These are phyloP conservation scores for Takashimella koratensis DNA, from an alignment of 1,284 basidiomycete genomes.

Conservation along the genomic window DNA sequence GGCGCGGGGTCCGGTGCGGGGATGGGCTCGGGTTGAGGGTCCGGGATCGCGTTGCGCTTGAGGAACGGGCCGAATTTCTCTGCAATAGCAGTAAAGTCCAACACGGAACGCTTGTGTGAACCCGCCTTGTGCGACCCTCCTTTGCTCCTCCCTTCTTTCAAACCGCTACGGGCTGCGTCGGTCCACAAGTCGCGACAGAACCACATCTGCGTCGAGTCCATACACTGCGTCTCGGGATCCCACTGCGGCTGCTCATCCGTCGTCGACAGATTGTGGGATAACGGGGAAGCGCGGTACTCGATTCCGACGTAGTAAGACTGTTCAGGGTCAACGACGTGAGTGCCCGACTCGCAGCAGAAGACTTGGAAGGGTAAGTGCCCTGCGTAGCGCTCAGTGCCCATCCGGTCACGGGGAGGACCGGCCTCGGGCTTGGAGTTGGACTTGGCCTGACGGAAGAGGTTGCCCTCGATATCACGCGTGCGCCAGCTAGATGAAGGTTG, in stretches of 20 bases:
- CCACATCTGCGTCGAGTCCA: conserved; percentile 91
- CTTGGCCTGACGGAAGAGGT: conserved; percentile 91
- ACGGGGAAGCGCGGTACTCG: conserved; percentile 69
- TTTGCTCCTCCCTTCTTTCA: conserved; percentile 48
- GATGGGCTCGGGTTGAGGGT: not conserved
- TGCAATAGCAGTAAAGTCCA: not conserved
- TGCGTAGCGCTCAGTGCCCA: conserved; percentile 74
- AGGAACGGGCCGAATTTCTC: conserved; percentile 32
- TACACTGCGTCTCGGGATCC: conserved; percentile 73
- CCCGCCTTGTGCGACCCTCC: not conserved
- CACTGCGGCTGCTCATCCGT: conserved; percentile 60
- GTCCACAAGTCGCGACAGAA: conserved; percentile 94
- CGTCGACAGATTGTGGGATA: conserved; percentile 71
- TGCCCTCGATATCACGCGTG: conserved; percentile 89
- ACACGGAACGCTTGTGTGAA: not conserved
- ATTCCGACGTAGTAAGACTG: conserved; percentile 90
- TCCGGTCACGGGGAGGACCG: conserved; percentile 78
- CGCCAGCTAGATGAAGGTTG: too few species aligned
- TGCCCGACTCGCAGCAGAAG: conserved; percentile 94
- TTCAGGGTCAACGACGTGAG: conserved; percentile 86
- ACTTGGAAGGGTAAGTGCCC: conserved; percentile 92
- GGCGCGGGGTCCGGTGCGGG: not conserved
- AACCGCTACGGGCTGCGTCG: conserved; percentile 67
- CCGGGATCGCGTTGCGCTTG: not conserved
- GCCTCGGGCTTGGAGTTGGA: conserved; percentile 85